These are phyloP conservation scores for Fusarium citri DNA, from an alignment of 2,329 filamentous ascomycete genomes.

Conservation along the genomic window DNA sequence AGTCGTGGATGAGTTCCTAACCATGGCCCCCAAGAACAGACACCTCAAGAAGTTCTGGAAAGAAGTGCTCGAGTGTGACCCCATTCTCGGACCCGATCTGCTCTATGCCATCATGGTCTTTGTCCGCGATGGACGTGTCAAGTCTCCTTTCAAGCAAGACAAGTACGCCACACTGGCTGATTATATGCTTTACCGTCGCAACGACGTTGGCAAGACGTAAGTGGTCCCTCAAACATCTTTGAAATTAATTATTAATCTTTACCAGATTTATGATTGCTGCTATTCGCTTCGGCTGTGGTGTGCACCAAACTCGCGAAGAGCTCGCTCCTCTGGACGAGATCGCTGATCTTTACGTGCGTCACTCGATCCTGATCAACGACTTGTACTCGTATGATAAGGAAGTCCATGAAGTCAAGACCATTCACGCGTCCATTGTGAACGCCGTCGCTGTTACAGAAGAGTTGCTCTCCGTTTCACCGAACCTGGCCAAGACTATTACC, in stretches of 20 bases:
- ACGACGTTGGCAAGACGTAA: constrained; percentile 15
- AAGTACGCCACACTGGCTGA: constrained; percentile 6
- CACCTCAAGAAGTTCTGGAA: constrained; percentile 9
- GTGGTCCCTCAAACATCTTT: fast-evolving
- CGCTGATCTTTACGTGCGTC: constrained; percentile 12
- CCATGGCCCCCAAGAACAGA: constrained; percentile 14
- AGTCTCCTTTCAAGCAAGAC: constrained; percentile 26
- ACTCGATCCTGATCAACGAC: constrained; percentile 19
- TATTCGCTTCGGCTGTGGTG: constrained; percentile 16
- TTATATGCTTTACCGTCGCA: constrained; percentile 16
- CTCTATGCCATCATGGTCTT: constrained; percentile 1
- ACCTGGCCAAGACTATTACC: constrained; percentile 7
- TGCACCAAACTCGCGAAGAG: constrained; percentile 5
- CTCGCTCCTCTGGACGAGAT: constrained; percentile 8
- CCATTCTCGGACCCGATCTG: constrained; percentile 13
- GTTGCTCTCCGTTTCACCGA: constrained; percentile 1
- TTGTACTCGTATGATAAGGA: constrained; percentile 31
- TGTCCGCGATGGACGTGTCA: constrained; percentile 13
- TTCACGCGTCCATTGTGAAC: constrained; percentile 13
- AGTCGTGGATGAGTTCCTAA: constrained; percentile 20
- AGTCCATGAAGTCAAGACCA: constrained; percentile 7
- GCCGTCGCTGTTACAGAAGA: constrained; percentile 15
- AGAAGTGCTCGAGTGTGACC: constrained; percentile 9
- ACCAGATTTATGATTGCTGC: constrained; percentile 24
- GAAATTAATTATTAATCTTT: background rate